phyloP scores from a whole-genome alignment of 2,329 filamentous ascomycete genomes.

The Alternaria sp. region DNA sequence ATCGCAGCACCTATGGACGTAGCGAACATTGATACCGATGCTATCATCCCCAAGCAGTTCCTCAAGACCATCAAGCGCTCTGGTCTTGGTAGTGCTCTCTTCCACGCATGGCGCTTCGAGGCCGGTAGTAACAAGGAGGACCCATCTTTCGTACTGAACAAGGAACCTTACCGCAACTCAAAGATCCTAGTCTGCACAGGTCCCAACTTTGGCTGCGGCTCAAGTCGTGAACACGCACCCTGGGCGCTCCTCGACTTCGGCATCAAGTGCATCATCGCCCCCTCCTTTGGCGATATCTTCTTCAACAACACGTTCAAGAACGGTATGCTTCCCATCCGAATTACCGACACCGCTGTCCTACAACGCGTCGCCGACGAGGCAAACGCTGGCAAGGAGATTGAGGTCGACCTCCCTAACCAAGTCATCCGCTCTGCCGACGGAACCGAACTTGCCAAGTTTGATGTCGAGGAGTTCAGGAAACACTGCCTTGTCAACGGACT shows the following conservation, averaged over 20 bases:
- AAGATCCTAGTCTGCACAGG: constrained; percentile 94
- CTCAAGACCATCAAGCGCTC: constrained; percentile 99
- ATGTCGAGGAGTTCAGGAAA: constrained; percentile 92
- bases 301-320: constrained; percentile 99
- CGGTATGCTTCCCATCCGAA: constrained; percentile 89
- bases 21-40: constrained; percentile 96
- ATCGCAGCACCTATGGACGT: constrained; percentile 87
- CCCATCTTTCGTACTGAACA: constrained; percentile 85
- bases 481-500: constrained; percentile 93
- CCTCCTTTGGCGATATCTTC: constrained; percentile 90
- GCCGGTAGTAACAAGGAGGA: constrained; percentile 73
- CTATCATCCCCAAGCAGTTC: constrained; percentile 99
- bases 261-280: constrained; percentile 91
- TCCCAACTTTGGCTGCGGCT: constrained; percentile 93
- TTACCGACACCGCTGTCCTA: constrained; percentile 71
- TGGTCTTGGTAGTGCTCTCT: constrained; percentile 85
- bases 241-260: constrained; percentile 98
- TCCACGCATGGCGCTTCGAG: constrained; percentile 79
- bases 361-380: constrained; percentile 78
- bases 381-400: constrained; percentile 78
- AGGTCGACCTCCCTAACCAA: constrained; percentile 88
- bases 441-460: constrained; percentile 76
- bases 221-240: constrained; percentile 90
- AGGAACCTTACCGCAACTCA: constrained; percentile 79
- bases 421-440: constrained; percentile 78